Conservation (phyloP, 2,329 filamentous ascomycete species). For the Fusarium anguioides region DNA sequence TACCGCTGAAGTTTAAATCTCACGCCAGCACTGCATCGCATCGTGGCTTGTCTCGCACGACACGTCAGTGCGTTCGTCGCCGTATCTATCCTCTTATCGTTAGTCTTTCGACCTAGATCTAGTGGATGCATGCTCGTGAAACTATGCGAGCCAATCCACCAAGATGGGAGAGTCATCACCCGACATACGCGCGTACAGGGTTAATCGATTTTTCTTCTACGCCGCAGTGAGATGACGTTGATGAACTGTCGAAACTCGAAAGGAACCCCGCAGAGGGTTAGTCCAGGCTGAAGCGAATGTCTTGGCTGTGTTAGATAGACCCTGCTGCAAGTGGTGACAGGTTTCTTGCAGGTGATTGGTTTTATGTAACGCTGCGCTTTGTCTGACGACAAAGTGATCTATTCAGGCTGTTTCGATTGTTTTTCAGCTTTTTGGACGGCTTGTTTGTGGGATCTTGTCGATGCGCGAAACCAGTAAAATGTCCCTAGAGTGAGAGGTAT, state of each 20-base stretch:
- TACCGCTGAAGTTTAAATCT: neutral
- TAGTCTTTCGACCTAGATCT: neutral
- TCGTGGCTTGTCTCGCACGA: neutral
- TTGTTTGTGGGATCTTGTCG: neutral
- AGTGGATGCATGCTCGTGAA: neutral
- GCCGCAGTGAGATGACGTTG: constrained; percentile 1
- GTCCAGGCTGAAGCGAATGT: neutral
- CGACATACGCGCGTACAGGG: neutral
- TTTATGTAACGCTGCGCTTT: neutral
- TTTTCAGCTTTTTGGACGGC: neutral
- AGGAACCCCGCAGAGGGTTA: neutral
- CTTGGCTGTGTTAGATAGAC: constrained; percentile 2
- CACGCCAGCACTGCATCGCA: neutral
- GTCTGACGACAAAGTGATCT: neutral
- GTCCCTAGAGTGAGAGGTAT: neutral
- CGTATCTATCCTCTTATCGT: neutral
- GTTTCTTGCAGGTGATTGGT: neutral
- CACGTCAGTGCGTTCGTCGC: neutral
- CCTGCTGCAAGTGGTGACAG: constrained; percentile 2
- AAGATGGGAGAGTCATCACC: neutral
- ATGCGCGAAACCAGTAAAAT: neutral
- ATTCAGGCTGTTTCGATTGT: neutral
- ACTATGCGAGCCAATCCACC: neutral
- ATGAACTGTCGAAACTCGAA: no score
- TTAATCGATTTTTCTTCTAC: neutral